These are phyloP conservation scores for Phylloporus gajari DNA, from an alignment of 1,284 basidiomycete genomes.

Conservation along the genomic window DNA sequence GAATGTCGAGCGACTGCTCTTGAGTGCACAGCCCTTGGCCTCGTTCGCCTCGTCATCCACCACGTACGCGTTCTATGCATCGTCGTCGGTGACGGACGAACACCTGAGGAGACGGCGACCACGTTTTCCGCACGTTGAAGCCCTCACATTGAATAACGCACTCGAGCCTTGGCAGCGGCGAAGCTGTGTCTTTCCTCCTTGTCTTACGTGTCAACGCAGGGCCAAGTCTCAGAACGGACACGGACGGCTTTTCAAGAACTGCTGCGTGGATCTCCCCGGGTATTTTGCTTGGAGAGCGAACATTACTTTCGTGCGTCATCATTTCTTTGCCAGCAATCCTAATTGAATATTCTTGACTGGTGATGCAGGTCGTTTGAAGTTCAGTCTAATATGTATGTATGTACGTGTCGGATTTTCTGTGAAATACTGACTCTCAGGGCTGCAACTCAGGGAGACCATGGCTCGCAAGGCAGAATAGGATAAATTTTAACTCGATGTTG, in stretches of 20 bases:
- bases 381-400: no score
- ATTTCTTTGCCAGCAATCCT: no score
- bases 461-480: constrained; percentile 34
- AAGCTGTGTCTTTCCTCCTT: constrained; percentile 36
- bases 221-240: neutral
- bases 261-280: no score
- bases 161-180: constrained; percentile 39
- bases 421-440: no score
- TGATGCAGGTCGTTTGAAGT: no score
- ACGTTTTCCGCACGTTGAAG: constrained; percentile 39
- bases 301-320: no score
- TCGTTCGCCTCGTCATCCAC: constrained; percentile 10
- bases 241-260: no score
- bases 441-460: no score
- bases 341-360: no score
- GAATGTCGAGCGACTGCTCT: constrained; percentile 34
- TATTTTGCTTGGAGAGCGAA: no score
- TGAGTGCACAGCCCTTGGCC: constrained; percentile 16
- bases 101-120: constrained; percentile 26
- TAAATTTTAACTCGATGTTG: constrained; percentile 4
- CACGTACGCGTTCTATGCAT: constrained; percentile 16
- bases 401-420: no score
- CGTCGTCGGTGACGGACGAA: neutral
- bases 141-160: constrained; percentile 39
- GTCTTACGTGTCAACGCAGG: constrained; percentile 21